Percentiles rank a stretch among this genome's conserved stretches.
Conservation (phyloP, 2,329 filamentous ascomycete genomes). For the Colletotrichum scovillei region DNA sequence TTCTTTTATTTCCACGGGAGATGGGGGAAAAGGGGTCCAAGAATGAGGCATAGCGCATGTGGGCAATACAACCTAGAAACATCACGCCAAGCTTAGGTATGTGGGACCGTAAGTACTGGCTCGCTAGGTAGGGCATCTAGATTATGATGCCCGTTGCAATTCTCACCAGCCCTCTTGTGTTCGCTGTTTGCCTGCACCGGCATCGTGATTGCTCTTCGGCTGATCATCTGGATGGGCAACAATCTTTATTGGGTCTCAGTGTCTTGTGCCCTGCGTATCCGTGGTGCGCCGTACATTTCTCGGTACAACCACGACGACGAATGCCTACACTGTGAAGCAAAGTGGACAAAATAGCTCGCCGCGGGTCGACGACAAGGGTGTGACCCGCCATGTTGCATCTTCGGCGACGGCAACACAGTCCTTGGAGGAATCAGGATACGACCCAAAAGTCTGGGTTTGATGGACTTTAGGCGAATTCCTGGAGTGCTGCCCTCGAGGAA, state of each 20-base stretch:
- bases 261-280: background rate
- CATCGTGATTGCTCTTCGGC: background rate
- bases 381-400: conserved; percentile 11
- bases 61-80: background rate
- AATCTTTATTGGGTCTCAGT: background rate
- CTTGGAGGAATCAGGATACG: conserved; percentile 7
- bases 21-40: background rate
- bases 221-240: background rate
- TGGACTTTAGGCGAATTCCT: background rate
- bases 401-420: conserved; percentile 9
- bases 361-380: conserved; percentile 4
- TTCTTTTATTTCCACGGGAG: background rate
- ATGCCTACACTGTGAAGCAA: background rate
- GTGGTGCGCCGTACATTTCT: too few species aligned
- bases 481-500: background rate
- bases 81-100: background rate
- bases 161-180: background rate
- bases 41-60: background rate
- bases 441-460: conserved; percentile 18
- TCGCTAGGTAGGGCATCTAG: background rate
- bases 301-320: background rate
- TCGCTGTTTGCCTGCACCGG: background rate
- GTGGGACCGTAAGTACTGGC: background rate
- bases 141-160: background rate
- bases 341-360: background rate